These are phyloP conservation scores for Aegilops umbellulata DNA, from an alignment of 176 grass and related monocot species.

Conservation along the genomic window DNA sequence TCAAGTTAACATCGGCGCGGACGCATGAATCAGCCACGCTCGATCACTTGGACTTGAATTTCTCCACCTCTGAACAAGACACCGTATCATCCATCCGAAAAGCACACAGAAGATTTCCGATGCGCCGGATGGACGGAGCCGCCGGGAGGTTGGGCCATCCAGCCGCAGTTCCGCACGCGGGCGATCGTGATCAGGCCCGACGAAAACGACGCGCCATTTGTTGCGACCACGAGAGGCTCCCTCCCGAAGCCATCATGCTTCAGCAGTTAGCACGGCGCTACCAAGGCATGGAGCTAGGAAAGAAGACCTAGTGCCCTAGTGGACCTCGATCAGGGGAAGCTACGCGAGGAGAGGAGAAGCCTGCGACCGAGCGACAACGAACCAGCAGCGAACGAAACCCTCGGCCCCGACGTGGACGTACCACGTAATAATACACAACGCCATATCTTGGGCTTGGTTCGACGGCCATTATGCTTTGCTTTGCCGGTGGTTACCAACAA, in stretches of 20 bases:
- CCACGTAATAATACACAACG: background rate
- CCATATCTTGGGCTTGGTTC: background rate
- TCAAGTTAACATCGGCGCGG: too few species aligned
- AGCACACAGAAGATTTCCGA: background rate
- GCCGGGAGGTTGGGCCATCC: background rate
- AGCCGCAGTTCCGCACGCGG: background rate
- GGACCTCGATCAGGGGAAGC: background rate
- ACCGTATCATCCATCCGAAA: background rate
- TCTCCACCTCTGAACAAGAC: background rate
- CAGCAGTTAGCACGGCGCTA: background rate
- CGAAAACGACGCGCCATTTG: conserved; percentile 21
- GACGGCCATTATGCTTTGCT: background rate
- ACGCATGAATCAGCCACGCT: too few species aligned
- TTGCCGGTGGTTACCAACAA: background rate
- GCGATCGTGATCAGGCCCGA: background rate
- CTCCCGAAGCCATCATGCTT: background rate
- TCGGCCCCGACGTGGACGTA: conserved; percentile 10
- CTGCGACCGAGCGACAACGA: background rate
- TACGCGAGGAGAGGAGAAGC: background rate
- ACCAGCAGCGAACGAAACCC: background rate
- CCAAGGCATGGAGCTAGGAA: background rate
- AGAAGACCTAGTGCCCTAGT: background rate
- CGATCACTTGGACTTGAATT: background rate
- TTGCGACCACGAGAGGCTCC: background rate
- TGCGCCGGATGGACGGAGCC: background rate